Evolutionary conservation across 371 early-diverging fungal species (phyloP), one percentile per base, ranked within the genome.

Genomic region (Mucor saturninus): DNA sequence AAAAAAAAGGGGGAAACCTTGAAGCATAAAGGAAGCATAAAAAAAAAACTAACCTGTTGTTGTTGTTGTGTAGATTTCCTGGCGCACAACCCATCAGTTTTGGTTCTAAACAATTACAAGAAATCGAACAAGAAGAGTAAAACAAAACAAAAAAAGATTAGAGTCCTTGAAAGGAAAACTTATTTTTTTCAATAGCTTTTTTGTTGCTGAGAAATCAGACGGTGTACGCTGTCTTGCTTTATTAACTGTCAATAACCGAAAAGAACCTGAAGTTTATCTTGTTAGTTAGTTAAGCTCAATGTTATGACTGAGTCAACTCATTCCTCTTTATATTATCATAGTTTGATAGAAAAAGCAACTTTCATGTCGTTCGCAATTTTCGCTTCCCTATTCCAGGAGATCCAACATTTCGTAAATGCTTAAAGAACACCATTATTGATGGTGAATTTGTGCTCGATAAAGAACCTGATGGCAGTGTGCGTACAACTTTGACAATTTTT

Each of bases 201-300:
- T 90, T 78, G 98, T 98, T 13, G 93, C 96, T 71, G 99, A 99
- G 75, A 99, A 99, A 74, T 95, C 96, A 8, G 99, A 99, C 81
- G 99, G 99, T 28, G 86, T 96, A 5, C 89, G 99, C 21, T 94
- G 92, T 50, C 81, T 99, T 2, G 80, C 97, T 45, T 83, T 89
- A 38, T 79, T 92, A 53, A 72, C 80, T 4, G 62, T 75, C 5
- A 65, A 79, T 59, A 35, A 61, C n/a, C 54, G 68, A 59, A 74
- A 77, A 28, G 74, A 75, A n/a, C 83, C 77, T 51, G 85, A 86
- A 64, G 78, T 87, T 3, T 92, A 82, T 64, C 67, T 92, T 73
- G 92, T 93, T 70, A 13, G 69, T 65, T 53, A 40, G 13, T 28
- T 50, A 31, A 13, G 39, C n/a, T n/a, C n/a, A n/a, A n/a, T n/a